Percentiles rank a stretch among this genome's conserved stretches.
phyloP scores from a whole-genome alignment of 208 protist genomes.

The Porcisia deanei region DNA sequence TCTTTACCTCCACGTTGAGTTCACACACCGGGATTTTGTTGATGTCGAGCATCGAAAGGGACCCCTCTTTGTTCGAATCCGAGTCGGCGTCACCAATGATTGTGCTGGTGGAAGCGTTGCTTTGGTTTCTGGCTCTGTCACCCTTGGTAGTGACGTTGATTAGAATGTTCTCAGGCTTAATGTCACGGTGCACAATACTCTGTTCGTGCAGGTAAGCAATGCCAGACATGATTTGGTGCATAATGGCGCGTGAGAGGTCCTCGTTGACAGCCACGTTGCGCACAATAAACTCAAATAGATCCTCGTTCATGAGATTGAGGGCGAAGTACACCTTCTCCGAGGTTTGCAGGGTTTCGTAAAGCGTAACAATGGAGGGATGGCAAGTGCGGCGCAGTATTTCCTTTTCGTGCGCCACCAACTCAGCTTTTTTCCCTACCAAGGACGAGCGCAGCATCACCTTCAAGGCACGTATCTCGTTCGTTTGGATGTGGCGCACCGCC shows the following conservation, averaged over 20 bases:
- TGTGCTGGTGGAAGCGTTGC: neutral
- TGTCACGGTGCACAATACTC: conserved; percentile 86
- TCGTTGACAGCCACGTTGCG: conserved; percentile 73
- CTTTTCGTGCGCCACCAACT: conserved; percentile 87
- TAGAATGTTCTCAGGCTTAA: conserved; percentile 92
- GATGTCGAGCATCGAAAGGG: conserved; percentile 21
- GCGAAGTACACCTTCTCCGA: conserved; percentile 77
- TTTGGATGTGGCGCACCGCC: conserved; percentile 56
- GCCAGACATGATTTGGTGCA: conserved; percentile 64
- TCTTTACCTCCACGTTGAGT: conserved; percentile 69
- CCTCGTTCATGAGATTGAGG: conserved; percentile 83
- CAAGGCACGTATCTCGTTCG: conserved; percentile 65
- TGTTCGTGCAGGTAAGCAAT: conserved; percentile 83
- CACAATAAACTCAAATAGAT: conserved; percentile 89
- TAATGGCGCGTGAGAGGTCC: conserved; percentile 61
- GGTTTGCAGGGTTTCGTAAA: conserved; percentile 78
- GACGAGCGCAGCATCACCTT: conserved; percentile 73
- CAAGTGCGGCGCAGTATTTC: conserved; percentile 80
- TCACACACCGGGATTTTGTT: conserved; percentile 44
- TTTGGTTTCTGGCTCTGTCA: conserved; percentile 11
- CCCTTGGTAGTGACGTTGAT: conserved; percentile 46
- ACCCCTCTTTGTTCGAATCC: neutral
- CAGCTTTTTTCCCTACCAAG: conserved; percentile 73
- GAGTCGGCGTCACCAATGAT: conserved; percentile 17
- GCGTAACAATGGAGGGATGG: conserved; percentile 82